Base-by-base conservation (phyloP, 768 basidiomycete species). In the Termitomyces bulborhizus region DNA sequence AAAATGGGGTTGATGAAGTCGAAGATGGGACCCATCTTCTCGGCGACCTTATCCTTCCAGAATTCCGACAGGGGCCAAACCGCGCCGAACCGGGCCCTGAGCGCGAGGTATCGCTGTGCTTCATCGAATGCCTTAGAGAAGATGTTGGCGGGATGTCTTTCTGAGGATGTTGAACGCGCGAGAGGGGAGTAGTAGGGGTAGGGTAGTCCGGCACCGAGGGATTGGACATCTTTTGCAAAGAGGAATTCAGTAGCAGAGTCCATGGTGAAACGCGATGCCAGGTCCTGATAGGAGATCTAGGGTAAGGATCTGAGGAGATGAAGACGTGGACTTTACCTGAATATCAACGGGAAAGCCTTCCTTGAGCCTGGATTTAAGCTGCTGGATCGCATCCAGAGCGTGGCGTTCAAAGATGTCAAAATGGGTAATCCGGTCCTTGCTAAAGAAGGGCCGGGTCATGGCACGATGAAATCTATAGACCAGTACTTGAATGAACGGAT, bases 361-460 rank as follows among this genome's bases (percentile, higher is more conserved):
- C 4, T 62, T 53, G 29, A 81, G 71, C 7, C 83, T 73, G 3
- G 63, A 64, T 46, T 75, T 76, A 46, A 80, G 72, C 45, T 74
- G 66, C 4, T 64, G 58, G 5, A 87, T 66, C 5, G 77, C 73
- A n/a, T 76, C 67, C 42, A 76, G 73, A 4, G 78, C 73, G 45
- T 83, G 82, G 12, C 76, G 70, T 49, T 79, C 80, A 59, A 85
- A 86, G 31, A 79, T 81, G 26, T 85, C 79, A 51, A 85, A 86
- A 63, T 85, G 78, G 45, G 75, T 78, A 51, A 85, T 78, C 32
- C 77, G 71, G 34, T 87, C 85, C 43, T 74, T 76, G 52, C 66
- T 78, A 70, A 90, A 88, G 72, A 88, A 88, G 0, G 86, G 86
- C 0, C 87, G 79, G 0, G 84, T 83, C 72, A 89, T 84, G 3